Percentiles rank a stretch among this genome's conserved stretches.
Evolutionary conservation across 2,329 filamentous ascomycete species (phyloP).

Genomic region (Diaporthe nobilis): DNA sequence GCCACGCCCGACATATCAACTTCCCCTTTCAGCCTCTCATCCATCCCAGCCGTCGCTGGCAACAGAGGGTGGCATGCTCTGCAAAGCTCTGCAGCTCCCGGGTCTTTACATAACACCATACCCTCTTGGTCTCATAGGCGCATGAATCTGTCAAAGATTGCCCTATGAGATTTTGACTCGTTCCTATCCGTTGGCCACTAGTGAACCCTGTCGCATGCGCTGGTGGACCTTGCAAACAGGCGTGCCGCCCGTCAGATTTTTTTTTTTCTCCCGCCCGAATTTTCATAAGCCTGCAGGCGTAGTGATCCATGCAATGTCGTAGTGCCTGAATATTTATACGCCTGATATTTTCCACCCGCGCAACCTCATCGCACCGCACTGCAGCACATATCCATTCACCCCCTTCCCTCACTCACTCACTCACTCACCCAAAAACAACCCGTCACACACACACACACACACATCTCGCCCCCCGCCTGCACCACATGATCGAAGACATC

Average conservation of each 20-base stretch:
- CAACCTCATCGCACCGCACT: background rate
- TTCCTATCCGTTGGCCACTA: conserved; percentile 19
- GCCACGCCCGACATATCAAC: conserved; percentile 32
- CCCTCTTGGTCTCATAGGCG: background rate
- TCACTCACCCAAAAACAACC: background rate
- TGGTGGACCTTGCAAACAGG: conserved; percentile 29
- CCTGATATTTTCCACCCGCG: conserved; percentile 6
- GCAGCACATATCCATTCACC: background rate
- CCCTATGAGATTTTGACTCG: conserved; percentile 30
- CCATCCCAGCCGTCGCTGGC: background rate
- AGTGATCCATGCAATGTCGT: conserved; percentile 34
- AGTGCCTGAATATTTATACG: conserved; percentile 35
- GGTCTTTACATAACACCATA: conserved; percentile 22
- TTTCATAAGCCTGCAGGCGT: conserved; percentile 9
- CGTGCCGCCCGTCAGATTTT: conserved; percentile 36
- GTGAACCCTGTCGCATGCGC: conserved; percentile 28
- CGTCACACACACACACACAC: background rate
- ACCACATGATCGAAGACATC: conserved; percentile 18
- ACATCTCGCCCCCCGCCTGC: background rate
- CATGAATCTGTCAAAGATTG: conserved; percentile 25
- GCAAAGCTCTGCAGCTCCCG: background rate
- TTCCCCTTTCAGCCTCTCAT: conserved; percentile 16
- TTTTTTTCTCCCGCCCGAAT: conserved; percentile 32
- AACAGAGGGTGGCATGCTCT: background rate
- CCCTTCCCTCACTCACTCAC: background rate